phyloP scores from a whole-genome alignment of 106 monocot genomes.

The Apostasia ramifera region DNA sequence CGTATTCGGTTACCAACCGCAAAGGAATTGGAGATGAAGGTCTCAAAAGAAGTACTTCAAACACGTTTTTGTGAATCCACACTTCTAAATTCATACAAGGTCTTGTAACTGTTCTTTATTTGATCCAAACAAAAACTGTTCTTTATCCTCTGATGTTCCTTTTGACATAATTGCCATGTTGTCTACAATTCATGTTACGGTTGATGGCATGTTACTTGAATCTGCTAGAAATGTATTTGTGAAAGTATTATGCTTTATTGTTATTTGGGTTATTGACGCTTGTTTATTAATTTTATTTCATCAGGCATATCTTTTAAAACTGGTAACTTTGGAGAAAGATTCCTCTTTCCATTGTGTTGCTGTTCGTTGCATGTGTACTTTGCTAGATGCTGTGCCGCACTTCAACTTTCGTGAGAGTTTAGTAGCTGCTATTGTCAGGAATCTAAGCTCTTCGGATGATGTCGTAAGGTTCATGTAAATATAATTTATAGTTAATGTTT shows the following conservation, averaged over 20 bases:
- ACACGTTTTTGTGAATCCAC: constrained; percentile 80
- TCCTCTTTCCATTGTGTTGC: constrained; percentile 39
- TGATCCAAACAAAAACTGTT: not conserved
- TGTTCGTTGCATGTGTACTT: constrained; percentile 80
- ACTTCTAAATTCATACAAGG: constrained; percentile 83
- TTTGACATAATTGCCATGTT: no score
- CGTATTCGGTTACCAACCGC: constrained; percentile 85
- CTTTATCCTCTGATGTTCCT: not conserved
- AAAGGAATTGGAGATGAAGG: constrained; percentile 83
- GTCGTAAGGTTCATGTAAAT: constrained; percentile 50
- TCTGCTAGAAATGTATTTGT: no score
- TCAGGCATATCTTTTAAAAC: constrained; percentile 66
- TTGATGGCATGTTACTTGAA: no score
- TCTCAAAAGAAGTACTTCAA: constrained; percentile 70
- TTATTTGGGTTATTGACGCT: no score
- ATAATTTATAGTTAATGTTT: not conserved
- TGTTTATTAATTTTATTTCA: not conserved
- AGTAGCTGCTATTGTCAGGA: constrained; percentile 47
- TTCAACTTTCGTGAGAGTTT: constrained; percentile 80
- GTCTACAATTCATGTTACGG: no score
- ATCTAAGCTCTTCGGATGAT: constrained; percentile 81
- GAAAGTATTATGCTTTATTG: no score
- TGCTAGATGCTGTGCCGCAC: constrained; percentile 74
- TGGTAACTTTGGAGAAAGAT: constrained; percentile 56
- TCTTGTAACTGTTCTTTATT: constrained; percentile 11